Percentiles rank a stretch among this genome's conserved stretches.
These are phyloP conservation scores for Trametes meyenii DNA, from an alignment of 768 basidiomycete species.

Conservation along the genomic window DNA sequence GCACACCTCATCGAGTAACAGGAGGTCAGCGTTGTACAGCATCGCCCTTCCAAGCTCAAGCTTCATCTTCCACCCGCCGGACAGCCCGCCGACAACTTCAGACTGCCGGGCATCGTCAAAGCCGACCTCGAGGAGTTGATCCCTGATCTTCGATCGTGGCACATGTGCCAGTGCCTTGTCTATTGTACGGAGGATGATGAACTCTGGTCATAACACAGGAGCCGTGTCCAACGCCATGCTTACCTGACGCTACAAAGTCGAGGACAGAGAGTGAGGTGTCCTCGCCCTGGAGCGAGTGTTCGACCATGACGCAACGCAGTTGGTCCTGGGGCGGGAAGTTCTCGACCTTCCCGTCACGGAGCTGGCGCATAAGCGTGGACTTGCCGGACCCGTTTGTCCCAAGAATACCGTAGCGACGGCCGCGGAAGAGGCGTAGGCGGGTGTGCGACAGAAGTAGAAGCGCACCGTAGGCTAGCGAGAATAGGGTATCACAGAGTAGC, in stretches of 20 bases:
- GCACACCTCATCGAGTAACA: conserved; percentile 80
- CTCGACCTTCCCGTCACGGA: conserved; percentile 93
- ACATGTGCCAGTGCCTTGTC: conserved; percentile 70
- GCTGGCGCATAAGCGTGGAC: conserved; percentile 93
- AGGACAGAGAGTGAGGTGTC: conserved; percentile 80
- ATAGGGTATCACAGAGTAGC: conserved; percentile 88
- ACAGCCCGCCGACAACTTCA: conserved; percentile 85
- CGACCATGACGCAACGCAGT: conserved; percentile 93
- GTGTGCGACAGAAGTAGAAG: conserved; percentile 94
- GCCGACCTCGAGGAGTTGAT: conserved; percentile 84
- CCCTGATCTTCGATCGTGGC: conserved; percentile 70
- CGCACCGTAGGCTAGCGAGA: conserved; percentile 95
- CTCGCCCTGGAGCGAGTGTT: conserved; percentile 95
- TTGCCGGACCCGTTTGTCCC: conserved; percentile 98
- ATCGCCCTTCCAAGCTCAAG: conserved; percentile 94
- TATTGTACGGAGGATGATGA: conserved; percentile 31
- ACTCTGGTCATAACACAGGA: conserved; percentile 4
- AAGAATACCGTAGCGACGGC: conserved; percentile 92
- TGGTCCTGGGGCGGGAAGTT: conserved; percentile 91
- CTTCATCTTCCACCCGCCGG: conserved; percentile 99
- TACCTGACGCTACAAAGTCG: conserved; percentile 88
- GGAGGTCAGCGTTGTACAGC: conserved; percentile 90
- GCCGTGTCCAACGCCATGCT: conserved; percentile 26
- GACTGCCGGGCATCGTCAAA: conserved; percentile 86
- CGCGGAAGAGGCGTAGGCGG: conserved; percentile 83